Conservation (phyloP, 495 filamentous ascomycete species). For the Eremomyces bilateralis region DNA sequence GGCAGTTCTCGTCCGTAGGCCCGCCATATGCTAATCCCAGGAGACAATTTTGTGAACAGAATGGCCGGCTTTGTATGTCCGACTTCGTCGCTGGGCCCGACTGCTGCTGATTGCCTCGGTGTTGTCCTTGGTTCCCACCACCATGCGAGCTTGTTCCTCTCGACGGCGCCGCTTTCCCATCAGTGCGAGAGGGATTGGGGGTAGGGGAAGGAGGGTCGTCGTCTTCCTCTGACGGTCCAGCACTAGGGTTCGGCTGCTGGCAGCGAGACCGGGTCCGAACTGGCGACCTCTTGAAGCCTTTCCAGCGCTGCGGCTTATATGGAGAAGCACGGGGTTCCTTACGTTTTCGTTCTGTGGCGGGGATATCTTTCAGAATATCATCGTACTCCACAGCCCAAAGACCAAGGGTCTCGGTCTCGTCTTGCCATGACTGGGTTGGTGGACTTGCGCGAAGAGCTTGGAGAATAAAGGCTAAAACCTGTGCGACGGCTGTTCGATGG, state of each 20-base stretch:
- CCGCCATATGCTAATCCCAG: conserved; percentile 16
- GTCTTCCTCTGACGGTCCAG: background rate
- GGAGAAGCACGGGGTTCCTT: background rate
- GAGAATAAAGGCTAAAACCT: conserved; percentile 27
- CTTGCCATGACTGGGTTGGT: conserved; percentile 21
- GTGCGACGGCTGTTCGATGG: conserved; percentile 23
- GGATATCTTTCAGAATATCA: conserved; percentile 8
- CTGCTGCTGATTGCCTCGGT: background rate
- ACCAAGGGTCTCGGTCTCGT: conserved; percentile 8
- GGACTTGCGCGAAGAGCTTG: conserved; percentile 18
- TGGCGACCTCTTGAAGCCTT: conserved; percentile 12
- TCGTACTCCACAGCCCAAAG: conserved; percentile 1
- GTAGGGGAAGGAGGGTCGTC: background rate
- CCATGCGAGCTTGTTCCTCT: background rate
- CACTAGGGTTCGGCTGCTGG: background rate
- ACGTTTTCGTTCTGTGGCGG: conserved; percentile 10
- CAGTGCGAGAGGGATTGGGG: background rate
- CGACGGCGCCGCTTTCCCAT: background rate
- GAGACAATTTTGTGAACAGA: conserved; percentile 25
- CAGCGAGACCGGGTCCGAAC: conserved; percentile 11
- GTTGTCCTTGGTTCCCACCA: background rate
- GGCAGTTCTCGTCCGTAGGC: conserved; percentile 20
- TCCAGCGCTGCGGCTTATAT: conserved; percentile 7
- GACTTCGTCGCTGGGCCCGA: background rate
- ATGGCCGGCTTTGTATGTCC: conserved; percentile 4